Conservation (phyloP, 2,329 filamentous ascomycete genomes). For the Colletotrichum sp. region DNA sequence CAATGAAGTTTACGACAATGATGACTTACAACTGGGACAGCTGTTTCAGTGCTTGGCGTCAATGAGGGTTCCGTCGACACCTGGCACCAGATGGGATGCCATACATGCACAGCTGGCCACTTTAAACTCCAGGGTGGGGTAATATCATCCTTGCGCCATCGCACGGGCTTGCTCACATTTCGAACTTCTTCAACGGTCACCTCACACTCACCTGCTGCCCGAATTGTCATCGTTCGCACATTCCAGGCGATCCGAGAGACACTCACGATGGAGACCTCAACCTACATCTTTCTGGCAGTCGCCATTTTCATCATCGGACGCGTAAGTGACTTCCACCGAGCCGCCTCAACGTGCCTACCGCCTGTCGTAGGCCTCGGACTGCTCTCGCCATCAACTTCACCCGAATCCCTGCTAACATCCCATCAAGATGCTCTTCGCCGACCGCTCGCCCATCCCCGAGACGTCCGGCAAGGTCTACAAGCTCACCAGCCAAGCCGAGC, state of each 20-base stretch:
- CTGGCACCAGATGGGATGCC: not conserved
- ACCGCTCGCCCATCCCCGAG: not conserved
- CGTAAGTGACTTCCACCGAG: not conserved
- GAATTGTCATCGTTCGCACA: not conserved
- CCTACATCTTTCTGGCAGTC: not conserved
- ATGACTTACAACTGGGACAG: not conserved
- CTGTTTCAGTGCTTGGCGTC: too few relatives aligned
- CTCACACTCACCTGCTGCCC: not conserved
- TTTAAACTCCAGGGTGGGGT: not conserved
- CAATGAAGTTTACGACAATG: not conserved
- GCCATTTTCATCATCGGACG: not conserved
- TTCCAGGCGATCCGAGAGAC: not conserved
- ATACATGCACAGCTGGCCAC: rapidly evolving
- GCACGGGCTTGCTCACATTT: not conserved
- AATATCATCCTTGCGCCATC: not conserved
- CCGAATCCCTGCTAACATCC: not conserved
- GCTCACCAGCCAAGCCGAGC: constrained; percentile 27
- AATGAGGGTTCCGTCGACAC: too few relatives aligned
- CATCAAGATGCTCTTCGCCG: not conserved
- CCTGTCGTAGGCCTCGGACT: not conserved
- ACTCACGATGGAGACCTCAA: not conserved
- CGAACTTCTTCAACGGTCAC: not conserved
- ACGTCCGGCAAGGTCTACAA: not conserved
- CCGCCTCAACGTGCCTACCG: not conserved
- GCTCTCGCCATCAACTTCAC: not conserved